These are phyloP conservation scores for Colletotrichum aenigma DNA, from an alignment of 2,329 filamentous ascomycete genomes.

Conservation along the genomic window DNA sequence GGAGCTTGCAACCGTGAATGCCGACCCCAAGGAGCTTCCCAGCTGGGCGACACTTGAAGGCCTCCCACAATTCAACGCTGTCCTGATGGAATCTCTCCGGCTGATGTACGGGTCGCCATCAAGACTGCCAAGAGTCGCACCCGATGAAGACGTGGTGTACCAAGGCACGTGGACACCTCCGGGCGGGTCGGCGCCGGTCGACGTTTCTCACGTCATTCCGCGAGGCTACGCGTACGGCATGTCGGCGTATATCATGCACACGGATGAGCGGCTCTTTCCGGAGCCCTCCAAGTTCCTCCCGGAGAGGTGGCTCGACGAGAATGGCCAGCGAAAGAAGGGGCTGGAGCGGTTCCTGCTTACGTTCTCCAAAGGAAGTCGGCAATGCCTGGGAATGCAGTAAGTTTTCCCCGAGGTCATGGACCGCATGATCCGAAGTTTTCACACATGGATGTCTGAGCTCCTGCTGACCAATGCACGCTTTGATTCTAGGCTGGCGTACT, in stretches of 20 bases:
- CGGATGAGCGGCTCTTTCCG: conserved; percentile 16
- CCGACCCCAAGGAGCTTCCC: not conserved
- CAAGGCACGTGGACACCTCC: conserved; percentile 23
- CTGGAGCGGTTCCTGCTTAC: conserved; percentile 17
- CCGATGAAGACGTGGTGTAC: conserved; percentile 32
- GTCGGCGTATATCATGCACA: conserved; percentile 11
- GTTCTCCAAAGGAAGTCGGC: conserved; percentile 19
- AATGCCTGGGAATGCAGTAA: conserved; percentile 24
- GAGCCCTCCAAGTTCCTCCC: conserved; percentile 11
- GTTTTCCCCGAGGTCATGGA: not conserved
- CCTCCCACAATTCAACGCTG: conserved; percentile 41
- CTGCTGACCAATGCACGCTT: not conserved
- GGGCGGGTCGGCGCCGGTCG: not conserved
- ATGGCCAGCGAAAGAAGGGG: not conserved
- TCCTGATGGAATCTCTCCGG: conserved; percentile 42
- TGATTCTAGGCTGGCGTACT: conserved; percentile 27
- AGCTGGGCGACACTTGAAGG: conserved; percentile 31
- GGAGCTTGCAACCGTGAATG: not conserved
- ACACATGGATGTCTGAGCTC: not conserved
- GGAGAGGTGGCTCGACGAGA: conserved; percentile 23
- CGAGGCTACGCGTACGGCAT: conserved; percentile 19
- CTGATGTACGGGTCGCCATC: conserved; percentile 40
- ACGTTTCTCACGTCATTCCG: conserved; percentile 31
- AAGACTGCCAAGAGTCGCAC: conserved; percentile 31
- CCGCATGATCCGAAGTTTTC: not conserved